Evolutionary conservation across 2,329 filamentous ascomycete genomes (phyloP).

Genomic region (Ceratocystis alfenasii): DNA sequence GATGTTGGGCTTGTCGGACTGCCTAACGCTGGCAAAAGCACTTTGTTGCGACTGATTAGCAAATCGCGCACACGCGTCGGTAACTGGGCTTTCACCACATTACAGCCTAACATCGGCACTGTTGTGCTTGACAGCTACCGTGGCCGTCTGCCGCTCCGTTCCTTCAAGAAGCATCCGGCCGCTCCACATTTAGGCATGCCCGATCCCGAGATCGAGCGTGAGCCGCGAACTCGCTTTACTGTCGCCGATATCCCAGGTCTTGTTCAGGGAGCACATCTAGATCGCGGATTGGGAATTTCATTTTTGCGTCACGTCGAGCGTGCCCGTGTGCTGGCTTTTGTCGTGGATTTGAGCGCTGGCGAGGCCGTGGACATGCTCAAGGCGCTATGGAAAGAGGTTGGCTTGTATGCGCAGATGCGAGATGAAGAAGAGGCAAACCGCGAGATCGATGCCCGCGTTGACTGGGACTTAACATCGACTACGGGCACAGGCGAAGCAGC

Average conservation of each 20-base stretch:
- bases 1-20: constrained; percentile 91
- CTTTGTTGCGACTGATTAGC: constrained; percentile 72
- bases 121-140: constrained; percentile 82
- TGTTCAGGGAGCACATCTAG: constrained; percentile 82
- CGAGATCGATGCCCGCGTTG: constrained; percentile 44
- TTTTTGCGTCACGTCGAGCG: constrained; percentile 93
- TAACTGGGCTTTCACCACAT: constrained; percentile 91
- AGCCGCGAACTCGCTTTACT: constrained; percentile 57
- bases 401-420: constrained; percentile 68
- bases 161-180: constrained; percentile 26
- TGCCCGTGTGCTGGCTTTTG: constrained; percentile 84
- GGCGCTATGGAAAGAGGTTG: constrained; percentile 80
- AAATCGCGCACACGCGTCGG: constrained; percentile 83
- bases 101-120: constrained; percentile 90
- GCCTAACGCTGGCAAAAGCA: constrained; percentile 93
- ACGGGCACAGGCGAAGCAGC: constrained; percentile 21
- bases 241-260: constrained; percentile 93
- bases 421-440: constrained; percentile 60
- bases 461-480: constrained; percentile 46
- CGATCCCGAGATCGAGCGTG: constrained; percentile 32
- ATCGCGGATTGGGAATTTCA: constrained; percentile 78
- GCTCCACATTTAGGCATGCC: constrained; percentile 31
- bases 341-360: constrained; percentile 70
- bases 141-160: constrained; percentile 40
- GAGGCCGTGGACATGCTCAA: constrained; percentile 70